Conservation (phyloP, 805 yeast genomes). For the Brettanomyces anomalus region DNA sequence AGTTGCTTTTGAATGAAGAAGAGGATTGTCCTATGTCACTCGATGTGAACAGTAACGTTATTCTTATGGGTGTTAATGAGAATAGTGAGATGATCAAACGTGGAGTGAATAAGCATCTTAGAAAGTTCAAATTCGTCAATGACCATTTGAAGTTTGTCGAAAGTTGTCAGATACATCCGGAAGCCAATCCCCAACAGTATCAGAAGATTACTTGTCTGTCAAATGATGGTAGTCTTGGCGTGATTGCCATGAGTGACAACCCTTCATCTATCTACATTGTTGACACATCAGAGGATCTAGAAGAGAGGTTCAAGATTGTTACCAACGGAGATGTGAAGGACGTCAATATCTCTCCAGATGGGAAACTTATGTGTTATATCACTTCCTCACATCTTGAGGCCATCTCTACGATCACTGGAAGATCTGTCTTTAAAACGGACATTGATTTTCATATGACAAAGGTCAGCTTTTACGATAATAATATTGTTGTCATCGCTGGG, state of each 20-base stretch:
- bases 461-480: conserved; percentile 25
- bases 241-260: conserved; percentile 55
- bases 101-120: conserved; percentile 60
- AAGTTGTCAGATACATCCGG: conserved; percentile 48
- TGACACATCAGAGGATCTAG: conserved; percentile 41
- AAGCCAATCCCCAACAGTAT: conserved; percentile 44
- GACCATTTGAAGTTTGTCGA: conserved; percentile 54
- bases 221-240: conserved; percentile 52
- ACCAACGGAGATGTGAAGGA: conserved; percentile 53
- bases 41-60: conserved; percentile 44
- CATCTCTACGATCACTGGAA: conserved; percentile 40
- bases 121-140: conserved; percentile 52
- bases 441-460: conserved; percentile 22
- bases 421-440: conserved; percentile 23
- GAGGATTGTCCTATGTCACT: conserved; percentile 89
- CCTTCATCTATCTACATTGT: conserved; percentile 61
- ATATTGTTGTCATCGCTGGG: conserved; percentile 34
- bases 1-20: conserved; percentile 38
- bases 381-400: conserved; percentile 48
- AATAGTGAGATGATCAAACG: conserved; percentile 46
- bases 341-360: conserved; percentile 58
- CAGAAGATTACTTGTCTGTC: conserved; percentile 55
- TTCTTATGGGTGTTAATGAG: conserved; percentile 74
- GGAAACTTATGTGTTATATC: conserved; percentile 53
- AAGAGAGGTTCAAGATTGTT: conserved; percentile 43